Conservation (phyloP, 2,329 filamentous ascomycete genomes). For the Aspergillus candidus region DNA sequence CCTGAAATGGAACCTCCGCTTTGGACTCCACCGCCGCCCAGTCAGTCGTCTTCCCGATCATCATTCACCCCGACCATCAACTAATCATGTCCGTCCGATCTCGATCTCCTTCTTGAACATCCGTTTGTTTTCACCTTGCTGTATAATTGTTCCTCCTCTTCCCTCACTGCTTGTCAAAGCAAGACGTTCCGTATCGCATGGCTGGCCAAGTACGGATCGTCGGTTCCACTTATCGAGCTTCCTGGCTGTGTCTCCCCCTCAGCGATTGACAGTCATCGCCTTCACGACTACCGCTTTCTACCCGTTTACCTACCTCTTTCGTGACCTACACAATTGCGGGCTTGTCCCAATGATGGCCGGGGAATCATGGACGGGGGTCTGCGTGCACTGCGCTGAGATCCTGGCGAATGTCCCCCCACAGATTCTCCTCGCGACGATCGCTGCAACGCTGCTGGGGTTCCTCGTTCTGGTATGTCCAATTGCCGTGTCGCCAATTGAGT, state of each 20-base stretch:
- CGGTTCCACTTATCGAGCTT: conserved; percentile 15
- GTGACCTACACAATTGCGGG: not conserved
- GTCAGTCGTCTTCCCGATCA: too few relatives aligned
- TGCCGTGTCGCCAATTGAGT: not conserved
- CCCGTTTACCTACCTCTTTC: conserved; percentile 1
- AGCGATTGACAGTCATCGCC: conserved; percentile 1
- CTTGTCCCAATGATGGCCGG: conserved; percentile 20
- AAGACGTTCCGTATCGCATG: conserved; percentile 17
- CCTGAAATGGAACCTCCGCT: too few relatives aligned
- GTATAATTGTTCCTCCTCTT: not conserved
- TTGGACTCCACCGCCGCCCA: too few relatives aligned
- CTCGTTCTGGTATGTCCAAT: conserved; percentile 29
- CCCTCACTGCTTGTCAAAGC: conserved; percentile 8
- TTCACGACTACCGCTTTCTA: conserved; percentile 8
- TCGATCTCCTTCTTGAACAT: too few relatives aligned
- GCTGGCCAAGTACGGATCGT: conserved; percentile 19
- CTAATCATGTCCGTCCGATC: too few relatives aligned
- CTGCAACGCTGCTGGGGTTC: conserved; percentile 26
- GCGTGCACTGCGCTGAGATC: conserved; percentile 28
- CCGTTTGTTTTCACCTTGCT: conserved; percentile 5
- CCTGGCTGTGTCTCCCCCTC: conserved; percentile 1
- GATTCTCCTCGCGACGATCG: conserved; percentile 24
- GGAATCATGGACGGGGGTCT: conserved; percentile 23
- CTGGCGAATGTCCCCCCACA: conserved; percentile 23
- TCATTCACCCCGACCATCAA: too few relatives aligned